Percentiles rank a stretch among this genome's conserved stretches.
Evolutionary conservation across 73 alveolate genomes (phyloP).

Genomic region (Tetrahymena malaccensis): DNA sequence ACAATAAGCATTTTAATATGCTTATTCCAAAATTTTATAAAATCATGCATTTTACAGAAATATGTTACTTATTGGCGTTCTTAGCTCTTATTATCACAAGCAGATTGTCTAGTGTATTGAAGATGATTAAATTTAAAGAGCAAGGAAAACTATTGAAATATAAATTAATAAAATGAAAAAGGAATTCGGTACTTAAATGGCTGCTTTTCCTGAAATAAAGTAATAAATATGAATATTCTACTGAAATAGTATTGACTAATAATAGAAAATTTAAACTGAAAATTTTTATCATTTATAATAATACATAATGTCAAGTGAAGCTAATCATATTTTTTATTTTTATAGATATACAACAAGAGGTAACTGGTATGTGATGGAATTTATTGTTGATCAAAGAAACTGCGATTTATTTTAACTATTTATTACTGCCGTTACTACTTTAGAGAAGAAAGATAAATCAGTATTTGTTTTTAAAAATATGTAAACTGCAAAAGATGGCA

Average conservation of each 20-base stretch:
- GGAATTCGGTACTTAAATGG: conserved; percentile 43
- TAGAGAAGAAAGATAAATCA: conserved; percentile 47
- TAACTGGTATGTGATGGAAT: conserved; percentile 17
- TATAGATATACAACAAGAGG: conserved; percentile 16
- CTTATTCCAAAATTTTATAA: background rate
- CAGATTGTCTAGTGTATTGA: conserved; percentile 9
- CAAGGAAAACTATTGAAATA: conserved; percentile 5
- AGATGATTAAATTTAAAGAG: conserved; percentile 3
- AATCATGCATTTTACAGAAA: background rate
- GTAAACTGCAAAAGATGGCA: conserved; percentile 6
- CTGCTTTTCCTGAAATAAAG: conserved; percentile 42
- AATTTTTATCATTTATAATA: background rate
- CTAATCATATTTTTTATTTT: background rate
- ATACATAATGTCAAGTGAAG: background rate
- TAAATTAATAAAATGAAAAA: conserved; percentile 19
- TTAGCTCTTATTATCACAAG: background rate
- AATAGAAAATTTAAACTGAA: background rate
- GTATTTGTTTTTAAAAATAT: background rate
- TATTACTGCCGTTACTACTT: conserved; percentile 26
- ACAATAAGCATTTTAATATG: background rate
- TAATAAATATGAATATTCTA: background rate
- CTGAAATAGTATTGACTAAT: background rate
- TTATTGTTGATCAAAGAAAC: conserved; percentile 22
- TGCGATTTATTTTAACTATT: conserved; percentile 20
- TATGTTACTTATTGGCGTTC: background rate